These are phyloP conservation scores for Exophiala alcalophila DNA, from an alignment of 2,329 filamentous ascomycete species.

Conservation along the genomic window DNA sequence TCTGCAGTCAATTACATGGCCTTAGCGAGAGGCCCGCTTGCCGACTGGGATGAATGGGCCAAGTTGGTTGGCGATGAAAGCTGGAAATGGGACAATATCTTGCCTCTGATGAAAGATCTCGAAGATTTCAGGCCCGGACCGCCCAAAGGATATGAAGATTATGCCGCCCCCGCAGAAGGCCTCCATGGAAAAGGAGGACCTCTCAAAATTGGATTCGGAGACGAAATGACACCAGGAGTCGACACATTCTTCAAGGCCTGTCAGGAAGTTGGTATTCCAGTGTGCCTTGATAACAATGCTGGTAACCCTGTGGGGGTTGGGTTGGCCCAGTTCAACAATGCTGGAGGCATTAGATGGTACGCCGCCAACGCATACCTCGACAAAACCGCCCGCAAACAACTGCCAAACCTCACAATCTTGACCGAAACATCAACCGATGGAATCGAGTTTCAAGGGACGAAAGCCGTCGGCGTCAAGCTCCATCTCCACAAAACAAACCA, in stretches of 20 bases:
- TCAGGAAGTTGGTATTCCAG: slow-evolving; percentile 41
- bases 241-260: slow-evolving; percentile 45
- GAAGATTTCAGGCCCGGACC: slow-evolving; percentile 26
- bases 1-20: slow-evolving; percentile 35
- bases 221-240: slow-evolving; percentile 44
- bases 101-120: slow-evolving; percentile 27
- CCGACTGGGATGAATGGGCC: slow-evolving; percentile 36
- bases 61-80: slow-evolving; percentile 29
- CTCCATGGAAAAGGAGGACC: slow-evolving; percentile 51
- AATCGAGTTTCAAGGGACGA: slow-evolving; percentile 25
- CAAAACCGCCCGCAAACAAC: slow-evolving; percentile 36
- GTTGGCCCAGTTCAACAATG: slow-evolving; percentile 11
- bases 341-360: slow-evolving; percentile 4
- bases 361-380: slow-evolving; percentile 40
- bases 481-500: slow-evolving; percentile 34
- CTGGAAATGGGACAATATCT: slow-evolving; percentile 31
- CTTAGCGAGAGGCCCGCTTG: slow-evolving; percentile 24
- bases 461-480: slow-evolving; percentile 45
- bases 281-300: slow-evolving; percentile 56
- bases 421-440: slow-evolving; percentile 44
- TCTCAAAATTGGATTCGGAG: slow-evolving; percentile 49
- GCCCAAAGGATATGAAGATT: slow-evolving; percentile 33
- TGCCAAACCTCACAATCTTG: slow-evolving; percentile 47
- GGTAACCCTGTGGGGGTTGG: slow-evolving; percentile 56
- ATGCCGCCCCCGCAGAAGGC: slow-evolving; percentile 43